phyloP scores from a whole-genome alignment of 1,284 basidiomycete genomes.

The Phellopilus nigrolimitatus region DNA sequence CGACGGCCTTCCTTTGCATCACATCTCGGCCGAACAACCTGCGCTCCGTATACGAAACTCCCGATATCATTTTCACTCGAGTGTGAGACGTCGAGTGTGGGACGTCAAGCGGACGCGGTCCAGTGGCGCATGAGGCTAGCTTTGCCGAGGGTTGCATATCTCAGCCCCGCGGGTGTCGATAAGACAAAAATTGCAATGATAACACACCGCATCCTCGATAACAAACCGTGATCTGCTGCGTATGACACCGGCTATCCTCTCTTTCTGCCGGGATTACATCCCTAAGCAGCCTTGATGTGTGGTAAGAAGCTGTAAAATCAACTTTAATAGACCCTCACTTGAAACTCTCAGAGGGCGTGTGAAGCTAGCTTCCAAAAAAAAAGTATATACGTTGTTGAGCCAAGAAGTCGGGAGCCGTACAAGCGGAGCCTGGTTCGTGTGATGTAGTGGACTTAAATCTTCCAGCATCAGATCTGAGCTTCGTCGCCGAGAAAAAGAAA shows the following conservation, averaged over 20 bases:
- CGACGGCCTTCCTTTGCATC: neutral
- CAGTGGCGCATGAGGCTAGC: too few relatives aligned
- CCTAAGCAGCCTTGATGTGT: too few relatives aligned
- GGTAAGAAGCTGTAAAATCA: too few relatives aligned
- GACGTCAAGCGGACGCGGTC: too few relatives aligned
- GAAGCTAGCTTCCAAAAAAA: neutral
- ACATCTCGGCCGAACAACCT: conserved; percentile 4
- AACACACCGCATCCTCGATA: neutral
- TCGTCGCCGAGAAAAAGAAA: too few relatives aligned
- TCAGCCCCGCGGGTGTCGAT: conserved; percentile 1
- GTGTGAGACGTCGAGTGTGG: neutral
- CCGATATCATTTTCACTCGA: neutral
- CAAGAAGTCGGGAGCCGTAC: neutral
- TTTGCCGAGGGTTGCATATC: too few relatives aligned
- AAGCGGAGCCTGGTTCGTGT: neutral
- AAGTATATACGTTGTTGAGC: neutral
- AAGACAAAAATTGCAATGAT: neutral
- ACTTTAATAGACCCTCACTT: neutral
- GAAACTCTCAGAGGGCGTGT: neutral
- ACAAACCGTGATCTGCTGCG: neutral
- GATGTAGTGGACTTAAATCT: neutral
- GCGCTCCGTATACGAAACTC: neutral
- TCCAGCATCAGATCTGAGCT: neutral
- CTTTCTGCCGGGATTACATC: neutral
- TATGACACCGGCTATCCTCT: too few relatives aligned